phyloP scores from a whole-genome alignment of 805 yeast species.

The Candida maesae region DNA sequence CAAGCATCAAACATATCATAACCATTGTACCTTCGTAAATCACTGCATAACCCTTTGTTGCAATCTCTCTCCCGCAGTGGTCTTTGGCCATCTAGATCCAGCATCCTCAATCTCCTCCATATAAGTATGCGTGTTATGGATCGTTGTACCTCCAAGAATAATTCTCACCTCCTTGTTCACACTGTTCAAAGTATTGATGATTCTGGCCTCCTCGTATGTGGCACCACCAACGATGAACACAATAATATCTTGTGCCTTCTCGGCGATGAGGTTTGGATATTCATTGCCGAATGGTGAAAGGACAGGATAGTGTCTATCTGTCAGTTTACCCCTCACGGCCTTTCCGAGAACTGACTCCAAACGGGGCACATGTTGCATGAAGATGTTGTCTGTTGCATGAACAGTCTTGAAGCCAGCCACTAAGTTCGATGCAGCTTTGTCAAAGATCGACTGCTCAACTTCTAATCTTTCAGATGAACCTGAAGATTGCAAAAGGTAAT shows the following conservation, averaged over 20 bases:
- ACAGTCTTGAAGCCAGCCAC: constrained; percentile 34
- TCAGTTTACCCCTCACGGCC: constrained; percentile 33
- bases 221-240: constrained; percentile 82
- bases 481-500: constrained; percentile 41
- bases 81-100: constrained; percentile 35
- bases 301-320: constrained; percentile 39
- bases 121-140: constrained; percentile 42
- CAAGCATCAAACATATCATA: no score
- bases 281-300: constrained; percentile 31
- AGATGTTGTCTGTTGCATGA: constrained; percentile 59
- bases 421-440: constrained; percentile 26
- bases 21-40: no score
- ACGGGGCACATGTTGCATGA: constrained; percentile 88
- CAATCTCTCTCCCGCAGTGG: constrained; percentile 10
- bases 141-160: constrained; percentile 77
- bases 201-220: constrained; percentile 87
- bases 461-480: constrained; percentile 42
- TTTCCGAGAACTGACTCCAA: constrained; percentile 41
- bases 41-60: constrained; percentile 8
- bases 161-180: constrained; percentile 54
- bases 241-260: constrained; percentile 60
- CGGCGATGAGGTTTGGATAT: constrained; percentile 21
- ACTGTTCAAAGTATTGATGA: constrained; percentile 66
- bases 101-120: constrained; percentile 32
- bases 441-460: constrained; percentile 30